Evolutionary conservation across 495 filamentous ascomycete genomes (phyloP).

Genomic region (Xylaria bambusicola): DNA sequence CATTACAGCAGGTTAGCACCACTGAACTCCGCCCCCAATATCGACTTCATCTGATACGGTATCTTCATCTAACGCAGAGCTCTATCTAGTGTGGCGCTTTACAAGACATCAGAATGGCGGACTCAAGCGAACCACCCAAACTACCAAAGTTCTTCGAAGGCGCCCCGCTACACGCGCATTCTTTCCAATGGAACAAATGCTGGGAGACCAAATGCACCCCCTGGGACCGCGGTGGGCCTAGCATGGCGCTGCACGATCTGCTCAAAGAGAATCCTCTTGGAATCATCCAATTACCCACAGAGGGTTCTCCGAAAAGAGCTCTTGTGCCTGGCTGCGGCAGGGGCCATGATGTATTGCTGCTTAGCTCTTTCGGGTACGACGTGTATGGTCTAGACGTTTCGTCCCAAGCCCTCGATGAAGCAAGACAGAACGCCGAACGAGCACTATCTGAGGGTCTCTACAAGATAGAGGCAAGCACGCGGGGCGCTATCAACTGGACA

Average conservation of each 20-base stretch:
- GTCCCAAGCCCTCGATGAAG: constrained; percentile 54
- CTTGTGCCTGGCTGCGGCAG: constrained; percentile 74
- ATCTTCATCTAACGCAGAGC: background rate
- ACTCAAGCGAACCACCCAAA: background rate
- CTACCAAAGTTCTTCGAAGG: constrained; percentile 27
- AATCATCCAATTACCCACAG: constrained; percentile 47
- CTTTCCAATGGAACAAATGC: constrained; percentile 58
- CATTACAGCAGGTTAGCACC: too few relatives aligned
- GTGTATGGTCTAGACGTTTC: constrained; percentile 72
- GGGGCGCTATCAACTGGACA: constrained; percentile 61
- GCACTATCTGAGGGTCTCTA: constrained; percentile 41
- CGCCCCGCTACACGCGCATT: constrained; percentile 33
- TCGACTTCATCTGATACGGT: background rate
- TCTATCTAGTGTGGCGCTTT: background rate
- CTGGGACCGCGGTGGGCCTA: constrained; percentile 69
- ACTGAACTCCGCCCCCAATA: too few relatives aligned
- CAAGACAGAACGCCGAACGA: constrained; percentile 48
- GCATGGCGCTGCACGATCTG: constrained; percentile 66
- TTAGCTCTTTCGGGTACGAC: constrained; percentile 72
- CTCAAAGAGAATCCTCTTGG: constrained; percentile 46
- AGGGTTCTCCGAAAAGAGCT: constrained; percentile 47
- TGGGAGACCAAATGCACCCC: constrained; percentile 68
- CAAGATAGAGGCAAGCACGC: constrained; percentile 47
- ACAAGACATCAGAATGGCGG: constrained; percentile 1
- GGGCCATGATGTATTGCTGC: constrained; percentile 72